Percentiles rank a stretch among this genome's conserved stretches.
phyloP scores from a whole-genome alignment of 176 grass and related monocot genomes.

The Zoysia japonica region DNA sequence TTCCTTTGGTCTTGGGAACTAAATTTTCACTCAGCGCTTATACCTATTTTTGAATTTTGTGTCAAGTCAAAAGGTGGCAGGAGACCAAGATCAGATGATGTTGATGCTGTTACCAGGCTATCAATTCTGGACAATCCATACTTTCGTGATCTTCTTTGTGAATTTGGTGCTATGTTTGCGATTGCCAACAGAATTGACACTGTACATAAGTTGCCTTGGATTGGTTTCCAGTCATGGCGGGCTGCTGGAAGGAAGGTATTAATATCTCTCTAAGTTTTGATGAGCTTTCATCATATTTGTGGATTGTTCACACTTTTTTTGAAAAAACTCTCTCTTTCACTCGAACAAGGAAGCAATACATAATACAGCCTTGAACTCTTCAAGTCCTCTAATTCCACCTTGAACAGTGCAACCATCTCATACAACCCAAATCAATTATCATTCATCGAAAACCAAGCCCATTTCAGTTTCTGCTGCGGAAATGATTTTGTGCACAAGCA shows the following conservation, averaged over 20 bases:
- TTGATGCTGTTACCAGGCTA: slow-evolving; percentile 84
- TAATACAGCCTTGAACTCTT: not conserved
- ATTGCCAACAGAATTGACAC: slow-evolving; percentile 80
- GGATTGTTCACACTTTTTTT: not conserved
- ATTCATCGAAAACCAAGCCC: not conserved
- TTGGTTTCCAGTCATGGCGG: slow-evolving; percentile 97
- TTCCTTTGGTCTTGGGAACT: slow-evolving; percentile 10
- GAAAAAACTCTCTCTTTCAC: slow-evolving; percentile 14
- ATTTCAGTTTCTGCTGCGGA: not conserved
- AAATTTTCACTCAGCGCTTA: slow-evolving; percentile 9
- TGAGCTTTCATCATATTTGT: slow-evolving; percentile 29
- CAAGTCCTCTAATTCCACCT: not conserved
- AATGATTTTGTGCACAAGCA: not conserved
- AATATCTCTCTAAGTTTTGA: slow-evolving; percentile 7
- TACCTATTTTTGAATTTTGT: slow-evolving; percentile 44
- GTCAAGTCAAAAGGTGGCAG: slow-evolving; percentile 79
- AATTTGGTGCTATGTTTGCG: slow-evolving; percentile 86
- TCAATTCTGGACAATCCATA: slow-evolving; percentile 69
- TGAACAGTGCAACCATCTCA: not conserved
- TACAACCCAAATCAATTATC: no score
- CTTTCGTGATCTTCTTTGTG: slow-evolving; percentile 78
- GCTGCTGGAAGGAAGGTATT: slow-evolving; percentile 79
- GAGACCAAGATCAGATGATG: slow-evolving; percentile 83
- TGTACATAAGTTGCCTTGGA: slow-evolving; percentile 95
- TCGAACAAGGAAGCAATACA: not conserved